Conservation (phyloP, 202 grass and related monocot genomes). For the Panicum virgatum region DNA sequence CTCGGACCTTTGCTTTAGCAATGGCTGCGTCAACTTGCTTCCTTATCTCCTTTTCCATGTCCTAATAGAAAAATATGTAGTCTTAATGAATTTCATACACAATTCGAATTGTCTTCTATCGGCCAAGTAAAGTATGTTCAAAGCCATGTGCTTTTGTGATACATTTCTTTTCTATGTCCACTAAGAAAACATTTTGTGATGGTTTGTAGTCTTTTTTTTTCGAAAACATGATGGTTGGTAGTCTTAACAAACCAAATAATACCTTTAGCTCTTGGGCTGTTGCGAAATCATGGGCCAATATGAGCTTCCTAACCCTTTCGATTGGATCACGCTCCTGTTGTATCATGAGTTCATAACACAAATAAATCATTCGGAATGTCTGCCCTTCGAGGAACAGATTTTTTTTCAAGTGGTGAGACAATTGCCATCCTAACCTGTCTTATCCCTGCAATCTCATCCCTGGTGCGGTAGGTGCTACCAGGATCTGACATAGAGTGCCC, state of each 20-base stretch:
- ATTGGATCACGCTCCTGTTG: slow-evolving; percentile 82
- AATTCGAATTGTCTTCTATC: not conserved
- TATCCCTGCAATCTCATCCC: slow-evolving; percentile 75
- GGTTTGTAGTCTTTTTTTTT: too few relatives aligned
- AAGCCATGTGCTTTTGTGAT: not conserved
- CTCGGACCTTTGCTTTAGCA: slow-evolving; percentile 73
- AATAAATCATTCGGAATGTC: not conserved
- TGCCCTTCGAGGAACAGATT: not conserved
- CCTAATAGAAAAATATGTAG: slow-evolving; percentile 38
- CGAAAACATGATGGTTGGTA: too few relatives aligned
- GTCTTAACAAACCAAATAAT: not conserved
- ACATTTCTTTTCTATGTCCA: not conserved
- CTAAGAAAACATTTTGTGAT: not conserved
- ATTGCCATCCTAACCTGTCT: slow-evolving; percentile 54
- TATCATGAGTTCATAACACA: not conserved
- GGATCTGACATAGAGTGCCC: slow-evolving; percentile 93
- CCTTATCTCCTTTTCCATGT: slow-evolving; percentile 79
- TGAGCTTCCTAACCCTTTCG: slow-evolving; percentile 75
- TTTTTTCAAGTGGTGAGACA: not conserved
- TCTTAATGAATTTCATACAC: not conserved
- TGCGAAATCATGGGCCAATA: slow-evolving; percentile 73
- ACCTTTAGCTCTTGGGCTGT: slow-evolving; percentile 81
- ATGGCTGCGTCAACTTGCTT: slow-evolving; percentile 84
- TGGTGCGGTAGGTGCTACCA: slow-evolving; percentile 82
- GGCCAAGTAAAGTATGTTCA: not conserved